phyloP scores from a whole-genome alignment of 176 grass and related monocot species.

The Hordeum marinum region DNA sequence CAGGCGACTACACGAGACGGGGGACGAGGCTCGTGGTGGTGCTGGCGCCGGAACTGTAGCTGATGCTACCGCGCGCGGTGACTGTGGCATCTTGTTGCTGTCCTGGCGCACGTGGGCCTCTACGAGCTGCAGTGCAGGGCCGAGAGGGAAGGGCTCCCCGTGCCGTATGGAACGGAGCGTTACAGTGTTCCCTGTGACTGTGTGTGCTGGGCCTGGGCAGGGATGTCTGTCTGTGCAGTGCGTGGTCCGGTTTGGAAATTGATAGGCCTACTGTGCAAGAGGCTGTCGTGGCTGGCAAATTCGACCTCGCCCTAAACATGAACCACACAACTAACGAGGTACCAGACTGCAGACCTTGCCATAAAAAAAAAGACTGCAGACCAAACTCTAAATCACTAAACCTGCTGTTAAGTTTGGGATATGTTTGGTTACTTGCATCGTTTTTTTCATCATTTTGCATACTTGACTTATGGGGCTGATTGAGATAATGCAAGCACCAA shows the following conservation, averaged over 20 bases:
- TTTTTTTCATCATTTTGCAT: too few species aligned
- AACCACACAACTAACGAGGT: too few species aligned
- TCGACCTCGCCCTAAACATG: not conserved
- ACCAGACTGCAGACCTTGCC: too few species aligned
- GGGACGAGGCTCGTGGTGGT: not conserved
- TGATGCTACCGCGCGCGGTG: constrained; percentile 26
- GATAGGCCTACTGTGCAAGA: not conserved
- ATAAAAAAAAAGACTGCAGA: too few species aligned
- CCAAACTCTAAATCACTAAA: too few species aligned
- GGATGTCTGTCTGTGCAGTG: not conserved
- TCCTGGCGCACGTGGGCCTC: constrained; percentile 26
- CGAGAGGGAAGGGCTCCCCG: not conserved
- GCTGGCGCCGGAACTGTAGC: constrained; percentile 18
- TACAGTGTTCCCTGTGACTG: constrained; percentile 23
- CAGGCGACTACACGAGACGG: not conserved
- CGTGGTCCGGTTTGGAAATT: not conserved
- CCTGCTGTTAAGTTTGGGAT: not conserved
- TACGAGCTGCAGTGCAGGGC: not conserved
- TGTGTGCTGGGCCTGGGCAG: constrained; percentile 6
- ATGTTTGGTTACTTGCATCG: too few species aligned
- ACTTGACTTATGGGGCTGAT: too few species aligned
- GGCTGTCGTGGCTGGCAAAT: not conserved
- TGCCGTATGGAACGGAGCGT: not conserved
- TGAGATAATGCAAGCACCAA: too few species aligned
- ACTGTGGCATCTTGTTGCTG: not conserved